A percentile compares a stretch with the other conserved stretches of the same genome.
Evolutionary conservation across 2,329 filamentous ascomycete species (phyloP).

Genomic region (Westerdykella sp.): DNA sequence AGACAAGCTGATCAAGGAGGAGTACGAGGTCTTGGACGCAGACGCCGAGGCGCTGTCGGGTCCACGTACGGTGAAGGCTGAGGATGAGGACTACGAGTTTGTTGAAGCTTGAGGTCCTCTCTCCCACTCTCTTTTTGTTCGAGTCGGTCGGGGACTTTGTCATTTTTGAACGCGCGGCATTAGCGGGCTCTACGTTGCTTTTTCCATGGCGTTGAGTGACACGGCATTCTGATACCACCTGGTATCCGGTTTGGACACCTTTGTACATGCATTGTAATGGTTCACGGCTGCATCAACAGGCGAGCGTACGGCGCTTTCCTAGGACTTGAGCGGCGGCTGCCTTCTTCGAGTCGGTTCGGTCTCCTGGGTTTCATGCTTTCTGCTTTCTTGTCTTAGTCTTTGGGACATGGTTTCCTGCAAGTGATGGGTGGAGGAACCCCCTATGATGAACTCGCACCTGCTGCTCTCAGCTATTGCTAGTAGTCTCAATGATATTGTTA

Average conservation of each 20-base stretch:
- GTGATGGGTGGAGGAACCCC: not conserved
- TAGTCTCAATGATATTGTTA: too few relatives aligned
- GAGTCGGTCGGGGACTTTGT: constrained; percentile 1
- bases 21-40: constrained; percentile 51
- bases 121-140: constrained; percentile 3
- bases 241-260: constrained; percentile 9
- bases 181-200: constrained; percentile 17
- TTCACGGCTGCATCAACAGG: constrained; percentile 37
- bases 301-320: constrained; percentile 39
- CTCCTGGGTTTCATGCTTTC: constrained; percentile 5
- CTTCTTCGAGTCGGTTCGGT: constrained; percentile 16
- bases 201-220: constrained; percentile 17
- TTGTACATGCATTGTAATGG: constrained; percentile 26
- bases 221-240: constrained; percentile 13
- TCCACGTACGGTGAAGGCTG: constrained; percentile 24
- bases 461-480: too few relatives aligned
- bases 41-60: constrained; percentile 36
- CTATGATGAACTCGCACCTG: constrained; percentile 1
- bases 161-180: constrained; percentile 5
- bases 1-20: constrained; percentile 54
- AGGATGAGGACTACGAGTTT: constrained; percentile 40
- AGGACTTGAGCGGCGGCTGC: constrained; percentile 38
- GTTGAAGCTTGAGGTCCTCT: constrained; percentile 24
- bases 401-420: too few relatives aligned
- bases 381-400: too few relatives aligned